phyloP scores from a whole-genome alignment of 106 monocot species.

The Platanthera guangdongensis region DNA sequence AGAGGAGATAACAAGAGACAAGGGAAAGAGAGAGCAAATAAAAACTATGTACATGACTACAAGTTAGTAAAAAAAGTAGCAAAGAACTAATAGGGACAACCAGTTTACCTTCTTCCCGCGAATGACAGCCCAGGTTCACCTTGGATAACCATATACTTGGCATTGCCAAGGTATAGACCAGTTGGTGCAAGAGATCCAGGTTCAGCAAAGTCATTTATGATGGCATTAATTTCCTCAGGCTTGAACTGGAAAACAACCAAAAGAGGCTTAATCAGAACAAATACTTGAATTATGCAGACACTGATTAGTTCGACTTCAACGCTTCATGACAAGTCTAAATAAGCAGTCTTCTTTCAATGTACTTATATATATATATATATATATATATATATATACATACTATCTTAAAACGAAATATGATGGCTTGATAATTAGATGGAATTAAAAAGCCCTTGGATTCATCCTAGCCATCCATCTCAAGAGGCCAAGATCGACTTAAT shows the following conservation, averaged over 20 bases:
- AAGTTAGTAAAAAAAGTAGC: neutral
- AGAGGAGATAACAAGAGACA: too few species aligned
- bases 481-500: too few species aligned
- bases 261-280: neutral
- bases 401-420: too few species aligned
- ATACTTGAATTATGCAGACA: neutral
- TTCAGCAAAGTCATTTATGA: conserved; percentile 37
- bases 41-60: too few species aligned
- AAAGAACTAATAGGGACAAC: neutral
- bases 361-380: too few species aligned
- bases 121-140: conserved; percentile 41
- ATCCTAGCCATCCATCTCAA: too few species aligned
- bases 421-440: too few species aligned
- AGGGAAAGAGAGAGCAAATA: too few species aligned
- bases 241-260: conserved; percentile 22
- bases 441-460: too few species aligned
- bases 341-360: neutral
- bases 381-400: too few species aligned
- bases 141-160: conserved; percentile 50
- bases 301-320: neutral
- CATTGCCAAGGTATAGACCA: conserved; percentile 34
- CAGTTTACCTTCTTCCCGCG: conserved; percentile 46
- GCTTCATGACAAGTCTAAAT: neutral
- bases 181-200: conserved; percentile 51
- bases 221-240: conserved; percentile 34